Evolutionary conservation across 306 rosid species (phyloP).

Genomic region (Cucurbita argyrosperma): DNA sequence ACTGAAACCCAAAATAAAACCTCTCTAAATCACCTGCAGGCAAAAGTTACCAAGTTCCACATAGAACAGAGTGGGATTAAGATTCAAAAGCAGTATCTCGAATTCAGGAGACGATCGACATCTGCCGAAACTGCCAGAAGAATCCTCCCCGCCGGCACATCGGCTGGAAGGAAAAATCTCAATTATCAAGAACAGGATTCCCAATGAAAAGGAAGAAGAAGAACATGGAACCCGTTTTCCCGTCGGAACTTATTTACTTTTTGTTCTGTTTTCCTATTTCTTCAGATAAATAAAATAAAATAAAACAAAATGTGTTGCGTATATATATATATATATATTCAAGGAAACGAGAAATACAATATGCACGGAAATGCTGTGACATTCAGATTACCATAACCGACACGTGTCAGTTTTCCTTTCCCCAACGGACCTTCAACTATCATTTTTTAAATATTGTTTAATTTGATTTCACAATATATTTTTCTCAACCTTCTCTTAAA

Average conservation of each 20-base stretch:
- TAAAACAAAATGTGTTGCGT: too few relatives aligned
- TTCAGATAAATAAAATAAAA: too few relatives aligned
- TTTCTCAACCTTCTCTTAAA: neutral
- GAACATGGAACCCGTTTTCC: neutral
- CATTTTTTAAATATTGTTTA: neutral
- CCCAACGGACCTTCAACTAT: neutral
- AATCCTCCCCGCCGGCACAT: neutral
- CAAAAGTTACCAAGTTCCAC: neutral
- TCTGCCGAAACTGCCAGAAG: neutral
- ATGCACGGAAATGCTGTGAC: neutral
- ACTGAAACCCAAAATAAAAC: constrained; percentile 4
- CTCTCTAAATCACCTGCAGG: neutral
- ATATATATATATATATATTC: too few relatives aligned
- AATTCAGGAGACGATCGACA: neutral
- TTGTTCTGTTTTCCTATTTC: neutral
- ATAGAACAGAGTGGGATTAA: neutral
- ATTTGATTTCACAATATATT: neutral
- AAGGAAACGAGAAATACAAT: too few relatives aligned
- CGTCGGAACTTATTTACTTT: neutral
- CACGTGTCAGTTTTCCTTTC: neutral
- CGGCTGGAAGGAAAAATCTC: neutral
- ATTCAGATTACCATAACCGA: neutral
- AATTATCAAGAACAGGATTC: neutral
- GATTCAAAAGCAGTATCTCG: neutral
- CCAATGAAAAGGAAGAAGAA: neutral